phyloP scores from a whole-genome alignment of 768 basidiomycete genomes.

The Xanthoconium stramineum region DNA sequence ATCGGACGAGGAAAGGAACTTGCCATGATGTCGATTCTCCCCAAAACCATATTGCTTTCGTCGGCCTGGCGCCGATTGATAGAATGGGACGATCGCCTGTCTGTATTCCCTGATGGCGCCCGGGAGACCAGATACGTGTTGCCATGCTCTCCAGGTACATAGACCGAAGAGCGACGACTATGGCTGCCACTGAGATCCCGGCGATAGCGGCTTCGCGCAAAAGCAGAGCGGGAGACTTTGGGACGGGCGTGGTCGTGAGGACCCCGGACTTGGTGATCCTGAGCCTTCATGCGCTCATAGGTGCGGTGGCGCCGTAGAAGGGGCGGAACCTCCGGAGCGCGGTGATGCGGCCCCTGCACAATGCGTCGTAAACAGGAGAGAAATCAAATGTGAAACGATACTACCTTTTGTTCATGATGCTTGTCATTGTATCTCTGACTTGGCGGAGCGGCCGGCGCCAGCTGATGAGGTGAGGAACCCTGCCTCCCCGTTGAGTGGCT shows the following conservation, averaged over 20 bases:
- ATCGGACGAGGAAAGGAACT: constrained; percentile 14
- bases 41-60: constrained; percentile 32
- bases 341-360: background rate
- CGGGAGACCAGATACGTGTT: constrained; percentile 27
- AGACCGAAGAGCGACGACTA: constrained; percentile 21
- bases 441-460: background rate
- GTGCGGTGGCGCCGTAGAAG: constrained; percentile 12
- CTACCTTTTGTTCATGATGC: constrained; percentile 7
- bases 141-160: constrained; percentile 26
- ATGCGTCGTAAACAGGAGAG: background rate
- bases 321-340: constrained; percentile 11
- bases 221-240: constrained; percentile 14
- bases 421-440: background rate
- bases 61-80: constrained; percentile 8
- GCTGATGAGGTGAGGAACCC: background rate
- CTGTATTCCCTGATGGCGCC: background rate
- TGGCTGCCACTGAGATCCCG: constrained; percentile 1
- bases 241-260: constrained; percentile 1
- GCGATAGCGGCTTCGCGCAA: constrained; percentile 21
- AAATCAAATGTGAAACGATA: background rate
- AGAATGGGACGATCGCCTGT: background rate
- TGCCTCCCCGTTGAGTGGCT: constrained; percentile 14
- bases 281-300: background rate
- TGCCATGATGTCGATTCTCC: constrained; percentile 50
- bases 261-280: background rate